A percentile compares a stretch with the other conserved stretches of the same genome.
phyloP scores from a whole-genome alignment of 371 early-diverging fungal species.

The Zychaea mexicana region DNA sequence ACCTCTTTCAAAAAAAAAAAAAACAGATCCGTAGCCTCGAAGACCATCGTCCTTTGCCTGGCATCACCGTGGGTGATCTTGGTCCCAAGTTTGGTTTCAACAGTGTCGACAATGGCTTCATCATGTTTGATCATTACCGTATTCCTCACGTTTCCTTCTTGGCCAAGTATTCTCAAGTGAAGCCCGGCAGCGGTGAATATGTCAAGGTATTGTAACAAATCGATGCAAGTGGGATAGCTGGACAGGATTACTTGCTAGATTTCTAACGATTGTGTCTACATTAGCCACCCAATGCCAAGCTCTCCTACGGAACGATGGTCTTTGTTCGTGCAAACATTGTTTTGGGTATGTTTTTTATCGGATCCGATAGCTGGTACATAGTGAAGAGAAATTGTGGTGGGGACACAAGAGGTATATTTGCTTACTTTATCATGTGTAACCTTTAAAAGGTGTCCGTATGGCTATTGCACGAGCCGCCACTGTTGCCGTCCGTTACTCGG shows the following conservation, averaged over 20 bases:
- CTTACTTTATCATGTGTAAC: background rate
- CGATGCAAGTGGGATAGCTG: no score
- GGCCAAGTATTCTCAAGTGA: slow-evolving; percentile 75
- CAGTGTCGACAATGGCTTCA: slow-evolving; percentile 84
- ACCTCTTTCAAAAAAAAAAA: no score
- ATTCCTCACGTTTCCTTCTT: slow-evolving; percentile 82
- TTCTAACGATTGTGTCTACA: background rate
- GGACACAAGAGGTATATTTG: slow-evolving; percentile 21
- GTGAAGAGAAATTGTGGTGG: background rate
- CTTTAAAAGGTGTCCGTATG: slow-evolving; percentile 34
- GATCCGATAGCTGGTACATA: background rate
- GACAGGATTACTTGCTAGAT: background rate
- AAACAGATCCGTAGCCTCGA: slow-evolving; percentile 74
- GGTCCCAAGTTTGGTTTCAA: slow-evolving; percentile 89
- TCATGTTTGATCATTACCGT: slow-evolving; percentile 75
- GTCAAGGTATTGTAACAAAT: slow-evolving; percentile 23
- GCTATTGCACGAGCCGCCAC: slow-evolving; percentile 61
- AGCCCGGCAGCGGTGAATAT: slow-evolving; percentile 64
- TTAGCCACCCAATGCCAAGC: slow-evolving; percentile 66
- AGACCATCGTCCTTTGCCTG: slow-evolving; percentile 74
- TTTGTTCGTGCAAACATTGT: slow-evolving; percentile 70
- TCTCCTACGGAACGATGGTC: slow-evolving; percentile 80
- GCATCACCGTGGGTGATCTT: slow-evolving; percentile 86
- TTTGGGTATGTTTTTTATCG: slow-evolving; percentile 23
- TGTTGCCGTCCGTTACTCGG: slow-evolving; percentile 49